phyloP scores from a whole-genome alignment of 345 rosid genomes.

The Kernera saxatilis region DNA sequence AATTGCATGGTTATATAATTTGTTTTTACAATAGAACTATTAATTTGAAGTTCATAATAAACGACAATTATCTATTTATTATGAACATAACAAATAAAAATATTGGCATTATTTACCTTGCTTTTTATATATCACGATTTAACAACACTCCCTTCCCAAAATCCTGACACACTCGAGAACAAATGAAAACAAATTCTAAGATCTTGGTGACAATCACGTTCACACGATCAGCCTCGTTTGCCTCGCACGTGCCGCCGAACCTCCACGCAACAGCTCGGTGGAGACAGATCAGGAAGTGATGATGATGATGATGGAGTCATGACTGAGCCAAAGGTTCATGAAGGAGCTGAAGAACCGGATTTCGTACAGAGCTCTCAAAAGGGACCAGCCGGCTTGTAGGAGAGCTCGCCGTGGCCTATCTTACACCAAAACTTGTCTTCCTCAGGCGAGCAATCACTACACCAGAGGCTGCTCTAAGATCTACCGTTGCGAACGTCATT shows the following conservation, averaged over 20 bases:
- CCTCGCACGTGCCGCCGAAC: neutral
- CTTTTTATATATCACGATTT: neutral
- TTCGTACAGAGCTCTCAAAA: neutral
- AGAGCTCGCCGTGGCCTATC: neutral
- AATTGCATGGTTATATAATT: too few species aligned
- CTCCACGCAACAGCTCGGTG: neutral
- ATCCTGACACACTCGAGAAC: neutral
- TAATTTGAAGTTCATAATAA: too few species aligned
- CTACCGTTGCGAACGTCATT: neutral
- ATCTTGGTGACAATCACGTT: neutral
- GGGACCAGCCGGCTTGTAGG: neutral
- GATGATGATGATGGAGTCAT: neutral
- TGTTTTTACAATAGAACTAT: too few species aligned
- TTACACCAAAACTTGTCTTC: neutral
- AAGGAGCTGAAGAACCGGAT: neutral
- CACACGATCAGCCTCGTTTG: neutral
- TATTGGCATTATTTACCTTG: neutral
- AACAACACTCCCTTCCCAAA: neutral
- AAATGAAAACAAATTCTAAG: neutral
- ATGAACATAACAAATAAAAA: neutral
- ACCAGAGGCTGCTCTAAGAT: neutral
- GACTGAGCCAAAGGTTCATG: neutral
- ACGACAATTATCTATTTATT: neutral
- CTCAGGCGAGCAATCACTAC: neutral
- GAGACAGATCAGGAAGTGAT: neutral